Percentiles rank a stretch among this genome's conserved stretches.
Evolutionary conservation across 2,329 filamentous ascomycete species (phyloP).

Genomic region (Exophiala mesophila): DNA sequence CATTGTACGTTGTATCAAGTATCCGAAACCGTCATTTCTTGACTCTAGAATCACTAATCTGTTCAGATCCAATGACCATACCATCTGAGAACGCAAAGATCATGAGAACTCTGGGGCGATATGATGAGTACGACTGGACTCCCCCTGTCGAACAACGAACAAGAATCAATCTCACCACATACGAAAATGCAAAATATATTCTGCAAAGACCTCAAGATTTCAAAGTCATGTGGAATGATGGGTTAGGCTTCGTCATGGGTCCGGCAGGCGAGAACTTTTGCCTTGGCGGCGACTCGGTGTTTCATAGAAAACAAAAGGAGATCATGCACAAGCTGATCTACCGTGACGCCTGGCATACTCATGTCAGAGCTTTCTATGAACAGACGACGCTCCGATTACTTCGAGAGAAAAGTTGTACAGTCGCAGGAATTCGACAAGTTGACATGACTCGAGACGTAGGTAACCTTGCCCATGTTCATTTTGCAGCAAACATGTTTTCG

Average conservation of each 20-base stretch:
- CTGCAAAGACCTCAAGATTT: conserved; percentile 59
- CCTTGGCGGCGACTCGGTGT: conserved; percentile 49
- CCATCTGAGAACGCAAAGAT: conserved; percentile 69
- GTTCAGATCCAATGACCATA: conserved; percentile 56
- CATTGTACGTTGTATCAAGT: conserved; percentile 49
- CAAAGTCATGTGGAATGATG: conserved; percentile 60
- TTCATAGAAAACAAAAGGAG: conserved; percentile 49
- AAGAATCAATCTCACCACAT: conserved; percentile 55
- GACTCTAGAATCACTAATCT: too few relatives aligned
- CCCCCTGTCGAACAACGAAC: conserved; percentile 51
- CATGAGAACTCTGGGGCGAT: conserved; percentile 61
- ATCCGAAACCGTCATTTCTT: not conserved
- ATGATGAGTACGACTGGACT: conserved; percentile 64
- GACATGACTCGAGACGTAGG: conserved; percentile 62
- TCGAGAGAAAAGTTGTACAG: conserved; percentile 58
- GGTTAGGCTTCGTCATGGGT: conserved; percentile 59
- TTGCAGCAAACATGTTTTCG: conserved; percentile 51
- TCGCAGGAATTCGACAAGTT: conserved; percentile 60
- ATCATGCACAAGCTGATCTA: conserved; percentile 56
- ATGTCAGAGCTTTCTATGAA: conserved; percentile 64
- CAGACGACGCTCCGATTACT: conserved; percentile 59
- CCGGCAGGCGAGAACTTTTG: conserved; percentile 53
- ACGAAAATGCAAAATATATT: conserved; percentile 57
- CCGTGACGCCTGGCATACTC: conserved; percentile 56
- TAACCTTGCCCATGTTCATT: conserved; percentile 53